A percentile compares a stretch with the other conserved stretches of the same genome.
phyloP scores from a whole-genome alignment of 2,329 filamentous ascomycete species.

The Fusarium sp. region DNA sequence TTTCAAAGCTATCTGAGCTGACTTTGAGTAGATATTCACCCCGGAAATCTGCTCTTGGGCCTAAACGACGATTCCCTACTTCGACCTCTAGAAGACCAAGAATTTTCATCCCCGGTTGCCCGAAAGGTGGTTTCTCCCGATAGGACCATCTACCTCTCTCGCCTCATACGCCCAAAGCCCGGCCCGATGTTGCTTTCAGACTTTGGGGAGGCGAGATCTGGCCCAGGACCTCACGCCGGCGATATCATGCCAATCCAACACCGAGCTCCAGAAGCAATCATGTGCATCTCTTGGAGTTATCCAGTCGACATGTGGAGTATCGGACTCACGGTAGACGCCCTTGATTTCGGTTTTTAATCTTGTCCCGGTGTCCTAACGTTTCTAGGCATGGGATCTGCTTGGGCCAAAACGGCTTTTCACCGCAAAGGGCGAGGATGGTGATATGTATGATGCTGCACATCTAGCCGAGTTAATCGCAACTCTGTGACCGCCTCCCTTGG shows the following conservation, averaged over 20 bases:
- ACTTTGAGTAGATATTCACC: slow-evolving; percentile 39
- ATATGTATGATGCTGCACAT: slow-evolving; percentile 38
- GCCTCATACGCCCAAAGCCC: slow-evolving; percentile 38
- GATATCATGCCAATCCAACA: slow-evolving; percentile 47
- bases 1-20: background rate
- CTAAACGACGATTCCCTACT: slow-evolving; percentile 38
- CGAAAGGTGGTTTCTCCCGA: slow-evolving; percentile 27
- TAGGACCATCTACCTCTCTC: slow-evolving; percentile 44
- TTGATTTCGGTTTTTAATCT: background rate
- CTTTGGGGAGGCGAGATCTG: slow-evolving; percentile 44
- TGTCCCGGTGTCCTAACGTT: background rate
- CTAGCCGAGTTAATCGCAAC: slow-evolving; percentile 43
- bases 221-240: slow-evolving; percentile 41
- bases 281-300: slow-evolving; percentile 41
- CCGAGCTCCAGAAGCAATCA: slow-evolving; percentile 41
- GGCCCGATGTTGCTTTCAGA: slow-evolving; percentile 45
- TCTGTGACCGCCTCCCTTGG: slow-evolving; percentile 34
- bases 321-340: slow-evolving; percentile 35
- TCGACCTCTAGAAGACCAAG: slow-evolving; percentile 34
- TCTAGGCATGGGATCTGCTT: slow-evolving; percentile 42
- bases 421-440: slow-evolving; percentile 32
- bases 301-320: slow-evolving; percentile 47
- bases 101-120: slow-evolving; percentile 38
- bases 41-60: slow-evolving; percentile 42
- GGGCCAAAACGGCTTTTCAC: slow-evolving; percentile 34